phyloP scores from a whole-genome alignment of 306 rosid species.

The Betula pendula region DNA sequence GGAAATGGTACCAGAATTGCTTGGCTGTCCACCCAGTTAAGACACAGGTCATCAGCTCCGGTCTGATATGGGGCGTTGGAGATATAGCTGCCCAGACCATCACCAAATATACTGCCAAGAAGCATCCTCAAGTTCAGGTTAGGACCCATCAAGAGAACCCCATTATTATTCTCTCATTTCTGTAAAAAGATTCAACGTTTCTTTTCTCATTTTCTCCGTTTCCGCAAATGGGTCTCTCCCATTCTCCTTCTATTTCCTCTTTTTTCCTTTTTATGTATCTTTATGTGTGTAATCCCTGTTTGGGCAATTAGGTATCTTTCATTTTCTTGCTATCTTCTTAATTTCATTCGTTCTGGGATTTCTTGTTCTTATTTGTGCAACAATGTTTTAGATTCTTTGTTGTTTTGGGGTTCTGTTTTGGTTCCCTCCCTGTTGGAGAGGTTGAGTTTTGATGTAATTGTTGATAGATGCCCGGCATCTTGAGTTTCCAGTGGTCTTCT shows the following conservation, averaged over 20 bases:
- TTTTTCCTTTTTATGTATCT: constrained; percentile 3
- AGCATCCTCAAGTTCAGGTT: constrained; percentile 26
- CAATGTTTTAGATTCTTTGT: not conserved
- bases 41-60: constrained; percentile 63
- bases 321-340: constrained; percentile 14
- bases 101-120: constrained; percentile 37
- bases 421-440: no score
- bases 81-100: constrained; percentile 60
- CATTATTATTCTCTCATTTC: not conserved
- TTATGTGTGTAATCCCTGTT: not conserved
- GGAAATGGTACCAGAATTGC: constrained; percentile 59
- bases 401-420: no score
- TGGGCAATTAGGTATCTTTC: constrained; percentile 20
- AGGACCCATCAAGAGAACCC: not conserved
- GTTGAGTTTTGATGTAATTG: no score
- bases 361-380: not conserved
- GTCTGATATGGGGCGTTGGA: constrained; percentile 60
- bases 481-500: no score
- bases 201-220: constrained; percentile 1
- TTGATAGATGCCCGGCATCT: no score
- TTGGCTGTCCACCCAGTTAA: constrained; percentile 57
- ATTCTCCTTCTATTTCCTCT: not conserved
- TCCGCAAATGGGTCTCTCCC: not conserved
- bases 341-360: not conserved
- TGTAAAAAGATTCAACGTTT: not conserved